Evolutionary conservation across 768 basidiomycete species (phyloP), one percentile per base, ranked within the genome.

Genomic region (Lactifluus piperatus): DNA sequence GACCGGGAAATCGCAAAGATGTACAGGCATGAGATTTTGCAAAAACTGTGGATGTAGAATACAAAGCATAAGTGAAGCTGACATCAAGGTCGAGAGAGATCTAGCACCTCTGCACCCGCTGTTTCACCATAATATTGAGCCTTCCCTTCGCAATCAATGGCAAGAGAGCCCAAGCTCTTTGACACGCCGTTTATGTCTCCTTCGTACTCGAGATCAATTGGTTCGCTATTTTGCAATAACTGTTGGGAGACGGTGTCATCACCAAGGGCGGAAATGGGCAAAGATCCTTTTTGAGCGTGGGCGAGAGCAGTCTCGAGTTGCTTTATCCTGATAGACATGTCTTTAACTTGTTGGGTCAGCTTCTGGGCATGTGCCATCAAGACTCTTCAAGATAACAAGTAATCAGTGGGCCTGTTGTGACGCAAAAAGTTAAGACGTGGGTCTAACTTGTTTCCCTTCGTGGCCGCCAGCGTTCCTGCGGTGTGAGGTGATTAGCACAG

Each of bases 391-490:
- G 6, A 52, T n/a, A 56, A 56, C 49, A 50, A 47, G 41, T 14
- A 45, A 48, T 32, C 47, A 30, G 45, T 56, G 47, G 37, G 34
- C 20, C 24, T 16, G 32, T 24, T 27, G 51, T 36, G 49, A 22
- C 48, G 49, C 13, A 4, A 46, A 8, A 46, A 16, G 7, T 22
- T 10, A 46, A n/a, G 36, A 47, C 41, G 30, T 55, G 13, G n/a
- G 30, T 50, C 74, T 39, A 63, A 80, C 80, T 80, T 81, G 70
- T 81, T 81, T 58, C 80, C 79, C 64, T 81, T 81, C 46, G 79
- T 81, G 26, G 81, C 79, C 7, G 77, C 71, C 62, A 81, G 65
- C 27, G 76, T 79, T 32, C 79, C 80, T 73, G 57, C 5, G 47
- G 30, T 44, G 11, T 18, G 34, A 37, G 7, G 18, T 26, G 24